phyloP scores from a whole-genome alignment of 768 basidiomycete species.

The Mycena alexandri region DNA sequence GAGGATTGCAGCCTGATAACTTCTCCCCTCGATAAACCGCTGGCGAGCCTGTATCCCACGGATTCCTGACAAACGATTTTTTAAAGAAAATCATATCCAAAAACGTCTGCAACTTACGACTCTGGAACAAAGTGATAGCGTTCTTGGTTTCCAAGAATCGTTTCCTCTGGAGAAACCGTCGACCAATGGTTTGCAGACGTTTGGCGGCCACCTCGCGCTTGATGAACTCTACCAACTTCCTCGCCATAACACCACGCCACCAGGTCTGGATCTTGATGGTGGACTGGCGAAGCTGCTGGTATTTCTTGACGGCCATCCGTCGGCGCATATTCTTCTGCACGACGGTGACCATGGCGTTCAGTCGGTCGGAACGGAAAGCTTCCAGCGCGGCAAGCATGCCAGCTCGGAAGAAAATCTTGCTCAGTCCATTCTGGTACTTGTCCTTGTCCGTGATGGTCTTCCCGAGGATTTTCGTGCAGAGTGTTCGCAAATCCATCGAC shows the following conservation, averaged over 20 bases:
- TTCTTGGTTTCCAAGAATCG: slow-evolving; percentile 72
- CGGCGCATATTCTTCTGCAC: slow-evolving; percentile 98
- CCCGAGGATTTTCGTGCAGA: slow-evolving; percentile 88
- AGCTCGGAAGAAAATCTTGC: slow-evolving; percentile 99
- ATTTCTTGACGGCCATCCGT: slow-evolving; percentile 85
- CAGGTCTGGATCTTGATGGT: slow-evolving; percentile 92
- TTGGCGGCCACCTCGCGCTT: slow-evolving; percentile 81
- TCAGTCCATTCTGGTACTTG: slow-evolving; percentile 97
- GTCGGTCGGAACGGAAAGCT: slow-evolving; percentile 85
- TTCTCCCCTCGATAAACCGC: slow-evolving; percentile 68
- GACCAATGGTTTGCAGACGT: slow-evolving; percentile 78
- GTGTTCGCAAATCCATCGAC: slow-evolving; percentile 78
- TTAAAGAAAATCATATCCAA: background rate
- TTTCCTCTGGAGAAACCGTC: slow-evolving; percentile 81
- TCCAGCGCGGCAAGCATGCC: slow-evolving; percentile 98
- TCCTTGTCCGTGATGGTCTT: slow-evolving; percentile 92
- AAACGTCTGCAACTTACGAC: slow-evolving; percentile 69
- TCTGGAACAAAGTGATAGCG: slow-evolving; percentile 82
- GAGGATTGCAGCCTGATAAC: slow-evolving; percentile 70
- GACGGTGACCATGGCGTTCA: slow-evolving; percentile 92
- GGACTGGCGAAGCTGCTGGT: slow-evolving; percentile 74
- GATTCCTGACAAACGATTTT: slow-evolving; percentile 60
- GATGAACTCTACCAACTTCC: slow-evolving; percentile 75
- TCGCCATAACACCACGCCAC: slow-evolving; percentile 92
- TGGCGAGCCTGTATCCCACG: slow-evolving; percentile 82